Evolutionary conservation across 2,329 filamentous ascomycete genomes (phyloP), one percentile per base, ranked within the genome.

Genomic region (Penicillium occitanis): DNA sequence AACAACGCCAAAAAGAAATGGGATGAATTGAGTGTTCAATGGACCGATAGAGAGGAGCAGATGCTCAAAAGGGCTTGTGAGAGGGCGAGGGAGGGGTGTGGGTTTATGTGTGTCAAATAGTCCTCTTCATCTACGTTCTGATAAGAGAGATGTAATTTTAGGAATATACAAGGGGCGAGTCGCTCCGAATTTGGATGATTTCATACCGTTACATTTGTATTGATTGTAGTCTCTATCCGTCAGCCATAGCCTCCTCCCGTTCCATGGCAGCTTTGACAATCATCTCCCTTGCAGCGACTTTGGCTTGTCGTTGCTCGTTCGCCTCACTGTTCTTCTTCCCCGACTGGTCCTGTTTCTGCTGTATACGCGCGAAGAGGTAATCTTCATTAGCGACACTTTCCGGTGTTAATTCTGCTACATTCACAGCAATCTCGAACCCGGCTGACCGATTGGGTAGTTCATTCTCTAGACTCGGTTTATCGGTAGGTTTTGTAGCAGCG

Each of bases 41-140:
- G 87, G 87, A 88, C 87, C 22, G 87, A 89, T 76, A 80, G 78
- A 2, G 87, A 90, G 72, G 85, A 88, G 69, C 86, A 88, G 74
- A 83, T 82, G 51, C 73, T 90, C 63, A 83, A 84, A 69, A 78
- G 74, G 66, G 87, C 87, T 1, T 86, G 83, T 71, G 81, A 84
- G 70, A 79, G 76, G 64, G 87, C 87, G 2, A 82, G 87, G 64
- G 80, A 83, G 63, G 87, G 87, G 0, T 79, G 87, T 66, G 87
- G 84, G 0, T 86, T 89, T 68, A 79, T 89, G 70, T 80, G 80
- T 69, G 82, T 89, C 28, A 88, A 86, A 76, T 88, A 74, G 79
- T 22, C 7, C 2, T 44, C 5, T 37, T 37, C 10, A 55, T 57
- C n/a, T 14, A 35, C 1, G 13, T 6, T 2, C 3, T n/a, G 1